Base-by-base conservation (phyloP, 192 early-diverging fungal species). In the Phycomyces nitens region DNA sequence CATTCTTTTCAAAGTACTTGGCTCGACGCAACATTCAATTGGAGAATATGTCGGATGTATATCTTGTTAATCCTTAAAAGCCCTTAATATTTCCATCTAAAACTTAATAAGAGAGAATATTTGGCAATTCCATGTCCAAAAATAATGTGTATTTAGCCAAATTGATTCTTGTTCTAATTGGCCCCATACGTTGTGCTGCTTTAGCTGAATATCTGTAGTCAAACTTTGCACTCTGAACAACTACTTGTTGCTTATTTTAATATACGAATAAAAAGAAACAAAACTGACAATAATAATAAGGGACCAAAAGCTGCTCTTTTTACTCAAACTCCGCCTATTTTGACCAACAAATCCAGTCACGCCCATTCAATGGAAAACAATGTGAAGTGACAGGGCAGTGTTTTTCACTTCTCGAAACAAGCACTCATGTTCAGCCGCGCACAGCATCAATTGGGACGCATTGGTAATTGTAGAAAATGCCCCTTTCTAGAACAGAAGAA, bases 11-110 rank as follows among this genome's bases (percentile, higher is more conserved):
- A 2, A 64, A 67, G 15, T 73, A 81, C 57, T 68, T 89, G 68
- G 56, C 69, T 1, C 47, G 80, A 38, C 66, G 88, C 27, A 82
- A 85, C 47, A 47, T 80, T 0, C 57, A 62, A 41, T 56, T 91
- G 41, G 90, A 89, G 65, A 53, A 58, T 22, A 86, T 88, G 87
- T 49, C 81, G 0, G 88, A 91, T 62, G 77, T 92, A 34, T 83
- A 82, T 59, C 79, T 84, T 50, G 74, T 90, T 22, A 81, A 80
- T 27, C 21, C 41, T 34, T 34, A 34, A 34, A 34, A 34, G 29
- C 29, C 7, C 2, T 34, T 34, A 2, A 34, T 34, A 34, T 5
- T n/a, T n/a, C n/a, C n/a, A n/a, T n/a, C n/a, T n/a, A n/a, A n/a
- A n/a, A n/a, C n/a, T n/a, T n/a, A n/a, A n/a, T n/a, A n/a, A n/a